Percentiles rank a stretch among this genome's conserved stretches.
These are phyloP conservation scores for Lepidium didymum DNA, from an alignment of 345 rosid genomes.

Conservation along the genomic window DNA sequence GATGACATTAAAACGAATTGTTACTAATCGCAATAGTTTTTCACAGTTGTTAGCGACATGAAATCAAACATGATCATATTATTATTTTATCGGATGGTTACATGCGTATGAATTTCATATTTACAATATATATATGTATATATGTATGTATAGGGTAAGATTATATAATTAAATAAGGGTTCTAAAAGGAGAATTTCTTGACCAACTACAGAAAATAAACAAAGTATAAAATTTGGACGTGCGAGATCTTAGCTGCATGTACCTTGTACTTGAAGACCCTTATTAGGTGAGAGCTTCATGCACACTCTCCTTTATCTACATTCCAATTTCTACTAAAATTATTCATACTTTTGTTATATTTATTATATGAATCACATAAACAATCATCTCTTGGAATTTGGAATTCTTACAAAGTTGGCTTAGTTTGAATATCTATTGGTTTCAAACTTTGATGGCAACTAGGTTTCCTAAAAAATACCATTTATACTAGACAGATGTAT, in stretches of 20 bases:
- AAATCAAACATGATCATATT: neutral
- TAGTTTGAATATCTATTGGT: neutral
- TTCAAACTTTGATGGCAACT: neutral
- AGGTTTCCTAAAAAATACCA: neutral
- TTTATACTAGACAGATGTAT: neutral
- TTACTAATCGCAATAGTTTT: too few relatives aligned
- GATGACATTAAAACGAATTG: too few relatives aligned
- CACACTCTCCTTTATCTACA: constrained; percentile 27
- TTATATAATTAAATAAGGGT: constrained; percentile 16
- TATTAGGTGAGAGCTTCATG: constrained; percentile 80
- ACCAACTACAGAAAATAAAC: constrained; percentile 37
- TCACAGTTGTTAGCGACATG: too few relatives aligned
- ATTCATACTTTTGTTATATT: constrained; percentile 3
- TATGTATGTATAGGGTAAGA: constrained; percentile 2
- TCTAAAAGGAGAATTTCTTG: constrained; percentile 47
- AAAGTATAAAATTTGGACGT: constrained; percentile 29
- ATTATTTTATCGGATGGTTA: neutral
- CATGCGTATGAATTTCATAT: neutral
- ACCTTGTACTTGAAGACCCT: constrained; percentile 64
- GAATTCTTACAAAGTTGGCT: neutral
- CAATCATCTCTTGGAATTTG: neutral
- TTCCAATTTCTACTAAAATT: constrained; percentile 4
- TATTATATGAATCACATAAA: neutral
- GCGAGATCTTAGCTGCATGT: constrained; percentile 18
- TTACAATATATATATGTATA: neutral